Base-by-base conservation (phyloP, 2,329 filamentous ascomycete species). In the Calycina marina region DNA sequence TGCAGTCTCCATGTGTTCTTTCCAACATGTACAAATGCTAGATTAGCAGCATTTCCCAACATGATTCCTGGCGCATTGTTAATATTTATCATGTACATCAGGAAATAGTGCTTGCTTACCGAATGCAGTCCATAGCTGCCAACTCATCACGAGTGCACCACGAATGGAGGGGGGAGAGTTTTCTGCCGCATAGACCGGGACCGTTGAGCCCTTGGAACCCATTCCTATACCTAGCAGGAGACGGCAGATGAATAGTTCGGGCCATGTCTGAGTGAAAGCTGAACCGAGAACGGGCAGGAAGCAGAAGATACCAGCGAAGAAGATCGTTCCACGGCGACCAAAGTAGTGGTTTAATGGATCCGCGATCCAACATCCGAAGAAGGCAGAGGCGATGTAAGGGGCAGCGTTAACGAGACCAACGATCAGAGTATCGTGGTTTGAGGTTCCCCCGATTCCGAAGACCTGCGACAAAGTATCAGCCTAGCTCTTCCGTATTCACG, bases 261-360 rank as follows among this genome's bases (percentile, higher is more conserved):
- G 54, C 70, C 72, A 80, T 20, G 54, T 68, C 40, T 75, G 69
- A 6, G 63, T 61, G 11, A 70, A 45, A 0, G 64, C 73, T 41
- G 65, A 69, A 14, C 73, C 72, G 41, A 80, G 68, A 1, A 70
- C 67, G 1, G 72, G 57, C 8, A 76, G 44, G 2, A 77, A 54
- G 42, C 69, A 77, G 49, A 79, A 74, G 42, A 75, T 55, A 9
- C 67, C 70, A 5, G 65, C 64, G 28, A 75, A 50, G 47, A 77
- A 78, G 38, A 79, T 79, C 28, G 69, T 67, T 8, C 72, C 70
- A 31, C 72, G 67, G 24, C 74, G 70, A 22, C 72, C 73, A 16
- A 72, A 43, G 8, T 55, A 55, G 25, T 67, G 55, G 44, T 79
- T 79, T 9, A 71, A 43, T 1, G 72, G 72, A 33, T 77, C 72